These are phyloP conservation scores for Neurospora africana DNA, from an alignment of 495 filamentous ascomycete species.

Conservation along the genomic window DNA sequence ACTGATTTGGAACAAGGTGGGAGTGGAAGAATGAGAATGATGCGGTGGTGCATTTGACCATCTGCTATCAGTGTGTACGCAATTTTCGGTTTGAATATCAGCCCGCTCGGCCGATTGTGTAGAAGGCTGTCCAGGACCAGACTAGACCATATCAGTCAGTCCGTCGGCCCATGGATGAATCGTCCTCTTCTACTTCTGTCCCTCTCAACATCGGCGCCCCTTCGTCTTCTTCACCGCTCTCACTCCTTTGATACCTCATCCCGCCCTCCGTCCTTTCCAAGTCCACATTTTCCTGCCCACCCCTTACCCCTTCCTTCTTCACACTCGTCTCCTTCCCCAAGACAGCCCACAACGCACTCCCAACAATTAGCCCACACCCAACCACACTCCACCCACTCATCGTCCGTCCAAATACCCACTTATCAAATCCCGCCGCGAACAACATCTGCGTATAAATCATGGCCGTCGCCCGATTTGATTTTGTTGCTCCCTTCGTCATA, in stretches of 20 bases:
- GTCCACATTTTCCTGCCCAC: slow-evolving; percentile 3
- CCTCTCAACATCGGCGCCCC: slow-evolving; percentile 12
- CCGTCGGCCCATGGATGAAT: neutral
- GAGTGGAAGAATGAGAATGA: neutral
- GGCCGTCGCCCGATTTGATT: slow-evolving; percentile 63
- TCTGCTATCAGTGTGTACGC: neutral
- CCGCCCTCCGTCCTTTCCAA: slow-evolving; percentile 4
- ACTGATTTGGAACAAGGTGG: slow-evolving; percentile 8
- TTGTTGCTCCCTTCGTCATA: slow-evolving; percentile 30
- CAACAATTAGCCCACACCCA: slow-evolving; percentile 71
- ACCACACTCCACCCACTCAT: slow-evolving; percentile 56
- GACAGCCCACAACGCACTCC: slow-evolving; percentile 71
- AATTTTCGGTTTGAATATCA: neutral
- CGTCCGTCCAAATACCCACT: slow-evolving; percentile 60
- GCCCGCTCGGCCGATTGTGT: neutral
- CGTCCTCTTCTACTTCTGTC: slow-evolving; percentile 3
- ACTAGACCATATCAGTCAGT: neutral
- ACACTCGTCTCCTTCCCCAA: slow-evolving; percentile 35
- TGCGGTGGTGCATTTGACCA: neutral
- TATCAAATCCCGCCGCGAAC: slow-evolving; percentile 77
- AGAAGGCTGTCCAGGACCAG: neutral
- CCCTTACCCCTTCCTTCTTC: slow-evolving; percentile 22
- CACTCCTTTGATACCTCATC: neutral
- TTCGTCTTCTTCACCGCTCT: slow-evolving; percentile 12
- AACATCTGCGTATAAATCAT: slow-evolving; percentile 93